Conservation (phyloP, 495 filamentous ascomycete genomes). For the Parathielavia appendiculata region DNA sequence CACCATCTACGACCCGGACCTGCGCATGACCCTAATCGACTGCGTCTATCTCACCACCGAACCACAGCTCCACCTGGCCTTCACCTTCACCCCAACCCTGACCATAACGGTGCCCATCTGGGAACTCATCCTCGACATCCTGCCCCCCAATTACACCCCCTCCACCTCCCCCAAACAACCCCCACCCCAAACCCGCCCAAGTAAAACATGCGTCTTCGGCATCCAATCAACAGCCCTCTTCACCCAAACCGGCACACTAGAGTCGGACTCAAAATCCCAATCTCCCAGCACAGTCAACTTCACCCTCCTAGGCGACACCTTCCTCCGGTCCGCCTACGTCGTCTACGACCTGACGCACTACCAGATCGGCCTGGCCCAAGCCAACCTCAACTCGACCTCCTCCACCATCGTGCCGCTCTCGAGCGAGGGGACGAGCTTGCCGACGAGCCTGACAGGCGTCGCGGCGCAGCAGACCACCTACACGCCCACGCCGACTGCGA, state of each 20-base stretch:
- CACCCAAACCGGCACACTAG: slow-evolving; percentile 10
- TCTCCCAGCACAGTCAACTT: slow-evolving; percentile 14
- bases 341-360: slow-evolving; percentile 86
- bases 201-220: slow-evolving; percentile 40
- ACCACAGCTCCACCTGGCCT: slow-evolving; percentile 55
- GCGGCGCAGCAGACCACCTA: slow-evolving; percentile 24
- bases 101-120: slow-evolving; percentile 57
- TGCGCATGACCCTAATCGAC: slow-evolving; percentile 42
- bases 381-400: slow-evolving; percentile 68
- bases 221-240: slow-evolving; percentile 35
- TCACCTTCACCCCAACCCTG: slow-evolving; percentile 56
- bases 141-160: slow-evolving; percentile 22
- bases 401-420: slow-evolving; percentile 45
- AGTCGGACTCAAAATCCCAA: too few relatives aligned
- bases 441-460: slow-evolving; percentile 38
- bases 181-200: slow-evolving; percentile 26
- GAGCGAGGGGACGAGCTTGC: slow-evolving; percentile 30
- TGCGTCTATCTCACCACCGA: slow-evolving; percentile 50
- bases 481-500: slow-evolving; percentile 19
- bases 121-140: slow-evolving; percentile 66
- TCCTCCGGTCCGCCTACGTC: slow-evolving; percentile 86
- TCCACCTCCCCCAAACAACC: background rate
- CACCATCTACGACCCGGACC: slow-evolving; percentile 43
- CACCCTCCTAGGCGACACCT: slow-evolving; percentile 71
- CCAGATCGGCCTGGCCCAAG: slow-evolving; percentile 79